Base-by-base conservation (phyloP, 2,329 filamentous ascomycete genomes). In the Apiospora phragmitis region DNA sequence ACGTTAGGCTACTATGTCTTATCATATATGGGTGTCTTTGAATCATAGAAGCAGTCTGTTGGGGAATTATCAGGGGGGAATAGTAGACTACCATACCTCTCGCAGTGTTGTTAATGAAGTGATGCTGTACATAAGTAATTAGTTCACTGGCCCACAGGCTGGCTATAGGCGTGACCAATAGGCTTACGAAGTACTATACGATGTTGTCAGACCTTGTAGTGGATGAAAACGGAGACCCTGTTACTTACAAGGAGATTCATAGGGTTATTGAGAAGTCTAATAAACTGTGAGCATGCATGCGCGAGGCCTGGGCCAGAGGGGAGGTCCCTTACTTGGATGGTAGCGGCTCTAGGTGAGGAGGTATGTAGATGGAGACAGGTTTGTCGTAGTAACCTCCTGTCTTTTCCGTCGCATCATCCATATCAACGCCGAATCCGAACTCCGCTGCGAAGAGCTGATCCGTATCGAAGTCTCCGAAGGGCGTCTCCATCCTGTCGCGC, bases 81-180 rank as follows among this genome's bases (percentile, higher is more conserved):
- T 47, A 67, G 11, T 21, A 26, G 32, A n/a, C n/a, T 16, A 12
- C 9, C 70, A 90, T 79, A 82, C 84, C 90, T 71, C 89, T 88
- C 9, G 93, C 93, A 3, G 93, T 96, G 79, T 96, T 92, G 75
- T 95, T 93, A 71, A 96, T 85, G 77, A 96, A 90, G 76, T 90
- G 87, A 74, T 88, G 86, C 80, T 84, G 38, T 7, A 12, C 18
- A 68, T 8, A 42, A 4, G 18, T 21, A n/a, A 67, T 47, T 6
- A 47, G 18, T 32, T 26, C 38, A 67, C 21, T 26, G 14, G 32
- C 38, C 21, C 67, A 32, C 26, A 51, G 2, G 9, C 32, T 21
- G 41, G 26, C 12, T 68, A 51, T 24, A 14, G 29, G 8, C 4
- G 29, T 35, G 29, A 18, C 21, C 26, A 43, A 26, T 11, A 43